A percentile compares a stretch with the other conserved stretches of the same genome.
Evolutionary conservation across 1,139 yeast genomes (phyloP).

Genomic region (Sugiyamaella pinicola): DNA sequence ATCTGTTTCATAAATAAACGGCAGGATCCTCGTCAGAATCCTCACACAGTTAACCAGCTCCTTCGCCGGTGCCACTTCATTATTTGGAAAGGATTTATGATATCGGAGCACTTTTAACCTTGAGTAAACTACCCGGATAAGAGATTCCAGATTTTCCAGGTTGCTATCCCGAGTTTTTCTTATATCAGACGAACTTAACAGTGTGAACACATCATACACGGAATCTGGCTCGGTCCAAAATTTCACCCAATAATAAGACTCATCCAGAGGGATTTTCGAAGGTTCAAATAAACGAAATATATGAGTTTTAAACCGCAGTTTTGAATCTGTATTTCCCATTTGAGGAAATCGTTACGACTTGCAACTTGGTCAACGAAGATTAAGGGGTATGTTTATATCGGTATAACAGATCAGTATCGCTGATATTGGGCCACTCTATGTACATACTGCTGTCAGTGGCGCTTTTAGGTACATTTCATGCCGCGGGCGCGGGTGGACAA

Average conservation of each 20-base stretch:
- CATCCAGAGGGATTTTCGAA: slow-evolving; percentile 48
- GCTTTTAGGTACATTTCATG: too few species aligned
- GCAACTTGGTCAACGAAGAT: too few species aligned
- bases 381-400: too few species aligned
- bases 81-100: slow-evolving; percentile 36
- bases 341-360: background rate
- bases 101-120: slow-evolving; percentile 42
- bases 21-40: slow-evolving; percentile 64
- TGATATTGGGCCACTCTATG: too few species aligned
- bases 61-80: slow-evolving; percentile 35
- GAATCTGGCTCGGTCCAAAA: slow-evolving; percentile 51
- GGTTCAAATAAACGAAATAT: slow-evolving; percentile 64
- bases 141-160: slow-evolving; percentile 54
- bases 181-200: slow-evolving; percentile 60
- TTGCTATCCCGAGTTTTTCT: slow-evolving; percentile 62
- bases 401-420: too few species aligned
- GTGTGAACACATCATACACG: slow-evolving; percentile 57
- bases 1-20: slow-evolving; percentile 58
- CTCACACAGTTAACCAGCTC: slow-evolving; percentile 62
- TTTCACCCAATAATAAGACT: slow-evolving; percentile 58
- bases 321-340: slow-evolving; percentile 78
- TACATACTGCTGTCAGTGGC: too few species aligned
- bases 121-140: slow-evolving; percentile 50
- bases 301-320: slow-evolving; percentile 59
- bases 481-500: too few species aligned